Percentiles rank a stretch among this genome's conserved stretches.
phyloP scores from a whole-genome alignment of 345 rosid genomes.

The Hibiscus syriacus region DNA sequence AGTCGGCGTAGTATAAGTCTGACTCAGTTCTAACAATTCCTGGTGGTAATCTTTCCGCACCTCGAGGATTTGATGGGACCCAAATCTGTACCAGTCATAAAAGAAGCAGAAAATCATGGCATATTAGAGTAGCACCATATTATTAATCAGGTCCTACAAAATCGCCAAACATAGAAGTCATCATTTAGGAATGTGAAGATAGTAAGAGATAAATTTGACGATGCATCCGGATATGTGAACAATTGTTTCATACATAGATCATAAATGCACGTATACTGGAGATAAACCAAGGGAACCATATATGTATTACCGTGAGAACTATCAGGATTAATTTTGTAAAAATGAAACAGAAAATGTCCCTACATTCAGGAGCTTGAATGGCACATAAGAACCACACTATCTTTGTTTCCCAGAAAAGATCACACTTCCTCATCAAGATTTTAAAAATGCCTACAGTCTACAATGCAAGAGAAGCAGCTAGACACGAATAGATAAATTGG shows the following conservation, averaged over 20 bases:
- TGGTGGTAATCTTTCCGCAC: constrained; percentile 86
- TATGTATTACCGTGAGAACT: background rate
- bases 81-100: constrained; percentile 53
- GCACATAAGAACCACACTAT: background rate
- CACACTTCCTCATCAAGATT: background rate
- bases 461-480: background rate
- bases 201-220: background rate
- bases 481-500: background rate
- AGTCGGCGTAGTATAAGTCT: constrained; percentile 75
- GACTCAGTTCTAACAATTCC: constrained; percentile 80
- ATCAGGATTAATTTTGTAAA: background rate
- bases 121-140: background rate
- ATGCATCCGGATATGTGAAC: background rate
- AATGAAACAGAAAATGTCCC: background rate
- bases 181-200: background rate
- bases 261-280: background rate
- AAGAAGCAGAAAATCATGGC: constrained; percentile 11
- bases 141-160: background rate
- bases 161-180: constrained; percentile 7
- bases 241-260: background rate
- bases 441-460: background rate
- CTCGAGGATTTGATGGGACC: constrained; percentile 94
- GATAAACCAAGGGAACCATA: background rate
- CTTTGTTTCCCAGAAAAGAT: background rate
- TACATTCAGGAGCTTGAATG: background rate